Base-by-base conservation (phyloP, 179 eudicot genomes). In the Silene coronaria region DNA sequence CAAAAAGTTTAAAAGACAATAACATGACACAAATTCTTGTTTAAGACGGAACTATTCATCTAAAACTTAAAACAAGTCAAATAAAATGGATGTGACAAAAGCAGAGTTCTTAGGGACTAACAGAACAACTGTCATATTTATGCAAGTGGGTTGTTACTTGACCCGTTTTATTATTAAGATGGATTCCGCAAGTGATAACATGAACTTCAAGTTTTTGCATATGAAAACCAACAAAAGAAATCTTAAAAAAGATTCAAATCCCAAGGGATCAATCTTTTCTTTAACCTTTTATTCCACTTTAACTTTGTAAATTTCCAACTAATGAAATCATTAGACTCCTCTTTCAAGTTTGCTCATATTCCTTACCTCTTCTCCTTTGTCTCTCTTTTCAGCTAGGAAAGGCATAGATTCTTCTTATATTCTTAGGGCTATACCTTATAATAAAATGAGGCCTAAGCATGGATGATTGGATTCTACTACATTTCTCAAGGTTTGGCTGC, bases 311-410 rank as follows among this genome's bases (percentile, higher is more conserved):
- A 77, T 73, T 73, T 83, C 76, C 82, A 83, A 83, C 89, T 78
- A 86, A 74, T 80, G 75, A 79, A 72, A 51, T 51, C 17, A 51
- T 51, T 88, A 77, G 86, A 88, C 95, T 87, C 91, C 71, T 81
- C 74, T 67, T 84, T 85, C 86, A 91, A 91, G 97, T 90, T 86
- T 85, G 77, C 95, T 86, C 57, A 78, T 90, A 91, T 90, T 91
- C 92, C 81, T 79, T 77, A 76, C 86, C 84, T 78, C 83, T 75
- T 76, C 83, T 76, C 81, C 80, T 68, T 79, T 80, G 75, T 75
- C 78, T 83, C 87, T 82, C 85, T 84, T 89, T 83, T 78, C 84
- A 81, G 48, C 79, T 74, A 85, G 87, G 89, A 86, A 85, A 91
- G 86, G 85, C 89, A 90, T 81, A 78, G 88, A 88, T 91, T 88